phyloP scores from a whole-genome alignment of 208 protist genomes.

The Crithidia sp. region DNA sequence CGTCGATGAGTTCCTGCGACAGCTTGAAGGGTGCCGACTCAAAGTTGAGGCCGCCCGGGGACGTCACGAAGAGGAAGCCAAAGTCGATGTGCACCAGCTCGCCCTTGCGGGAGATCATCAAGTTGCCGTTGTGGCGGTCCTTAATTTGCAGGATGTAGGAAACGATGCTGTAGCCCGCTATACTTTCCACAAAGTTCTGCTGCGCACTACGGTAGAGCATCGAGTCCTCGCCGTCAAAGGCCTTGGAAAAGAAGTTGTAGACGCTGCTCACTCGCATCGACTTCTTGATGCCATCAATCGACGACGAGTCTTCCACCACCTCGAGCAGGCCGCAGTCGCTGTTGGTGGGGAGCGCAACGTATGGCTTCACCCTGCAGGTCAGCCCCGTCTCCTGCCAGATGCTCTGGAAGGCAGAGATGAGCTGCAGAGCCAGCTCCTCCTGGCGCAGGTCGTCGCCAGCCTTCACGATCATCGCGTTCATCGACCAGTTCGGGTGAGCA shows the following conservation, averaged over 20 bases:
- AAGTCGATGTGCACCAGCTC: constrained; percentile 98
- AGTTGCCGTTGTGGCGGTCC: constrained; percentile 96
- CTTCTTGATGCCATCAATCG: constrained; percentile 94
- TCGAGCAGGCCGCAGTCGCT: constrained; percentile 89
- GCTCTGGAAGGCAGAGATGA: constrained; percentile 83
- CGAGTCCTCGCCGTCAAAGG: constrained; percentile 71
- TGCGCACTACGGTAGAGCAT: constrained; percentile 69
- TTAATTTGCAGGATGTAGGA: constrained; percentile 96
- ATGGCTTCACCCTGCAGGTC: constrained; percentile 80
- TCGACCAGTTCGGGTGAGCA: constrained; percentile 84
- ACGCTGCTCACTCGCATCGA: constrained; percentile 62
- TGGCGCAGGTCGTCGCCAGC: constrained; percentile 93
- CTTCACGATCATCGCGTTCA: constrained; percentile 92
- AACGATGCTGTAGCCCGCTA: constrained; percentile 95
- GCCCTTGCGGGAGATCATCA: constrained; percentile 93
- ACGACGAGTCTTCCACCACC: constrained; percentile 84
- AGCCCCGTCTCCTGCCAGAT: constrained; percentile 90
- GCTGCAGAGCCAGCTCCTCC: constrained; percentile 93
- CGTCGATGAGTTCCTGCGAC: constrained; percentile 91
- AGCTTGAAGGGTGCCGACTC: constrained; percentile 95
- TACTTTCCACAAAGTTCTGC: constrained; percentile 93
- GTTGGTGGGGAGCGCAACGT: constrained; percentile 80
- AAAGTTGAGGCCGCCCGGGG: constrained; percentile 95
- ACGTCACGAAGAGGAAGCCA: constrained; percentile 97
- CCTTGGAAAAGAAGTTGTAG: constrained; percentile 78